Conservation (phyloP, 208 protist species). For the Leishmania gerbilli region DNA sequence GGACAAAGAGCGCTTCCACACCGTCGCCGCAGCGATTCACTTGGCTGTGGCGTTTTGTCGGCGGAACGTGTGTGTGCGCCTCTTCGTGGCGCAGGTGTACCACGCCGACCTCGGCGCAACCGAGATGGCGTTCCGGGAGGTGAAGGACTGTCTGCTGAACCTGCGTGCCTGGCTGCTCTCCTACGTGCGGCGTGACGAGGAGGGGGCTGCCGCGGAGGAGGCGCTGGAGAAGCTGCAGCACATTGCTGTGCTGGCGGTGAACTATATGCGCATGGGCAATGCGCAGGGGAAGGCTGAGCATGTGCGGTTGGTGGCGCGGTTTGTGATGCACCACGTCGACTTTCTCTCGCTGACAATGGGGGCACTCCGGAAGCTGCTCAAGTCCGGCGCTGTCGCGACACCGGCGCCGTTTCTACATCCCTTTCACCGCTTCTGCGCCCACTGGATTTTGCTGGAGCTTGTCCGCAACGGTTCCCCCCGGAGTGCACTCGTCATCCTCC, state of each 20-base stretch:
- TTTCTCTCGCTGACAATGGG: constrained; percentile 80
- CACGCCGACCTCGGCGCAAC: constrained; percentile 16
- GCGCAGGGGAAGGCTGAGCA: constrained; percentile 44
- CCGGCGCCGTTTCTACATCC: constrained; percentile 51
- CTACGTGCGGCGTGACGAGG: constrained; percentile 37
- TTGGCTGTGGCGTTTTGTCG: constrained; percentile 28
- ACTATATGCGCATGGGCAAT: constrained; percentile 82
- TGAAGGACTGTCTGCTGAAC: constrained; percentile 47
- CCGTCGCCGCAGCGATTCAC: constrained; percentile 31
- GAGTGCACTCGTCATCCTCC: constrained; percentile 45
- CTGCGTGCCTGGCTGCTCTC: constrained; percentile 44
- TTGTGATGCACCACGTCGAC: constrained; percentile 81
- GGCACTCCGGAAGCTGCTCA: constrained; percentile 49
- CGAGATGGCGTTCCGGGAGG: constrained; percentile 41
- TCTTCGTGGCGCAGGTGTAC: constrained; percentile 39
- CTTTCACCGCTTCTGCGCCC: constrained; percentile 77
- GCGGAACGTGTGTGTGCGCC: constrained; percentile 30
- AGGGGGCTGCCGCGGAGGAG: constrained; percentile 8
- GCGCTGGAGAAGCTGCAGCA: constrained; percentile 53
- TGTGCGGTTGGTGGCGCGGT: constrained; percentile 67
- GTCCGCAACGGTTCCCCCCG: constrained; percentile 49
- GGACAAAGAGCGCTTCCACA: constrained; percentile 33
- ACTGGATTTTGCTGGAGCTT: constrained; percentile 76
- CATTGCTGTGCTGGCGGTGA: constrained; percentile 66
- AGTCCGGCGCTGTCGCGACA: constrained; percentile 12